Evolutionary conservation across 768 basidiomycete genomes (phyloP).

Genomic region (Daedalea quercina): DNA sequence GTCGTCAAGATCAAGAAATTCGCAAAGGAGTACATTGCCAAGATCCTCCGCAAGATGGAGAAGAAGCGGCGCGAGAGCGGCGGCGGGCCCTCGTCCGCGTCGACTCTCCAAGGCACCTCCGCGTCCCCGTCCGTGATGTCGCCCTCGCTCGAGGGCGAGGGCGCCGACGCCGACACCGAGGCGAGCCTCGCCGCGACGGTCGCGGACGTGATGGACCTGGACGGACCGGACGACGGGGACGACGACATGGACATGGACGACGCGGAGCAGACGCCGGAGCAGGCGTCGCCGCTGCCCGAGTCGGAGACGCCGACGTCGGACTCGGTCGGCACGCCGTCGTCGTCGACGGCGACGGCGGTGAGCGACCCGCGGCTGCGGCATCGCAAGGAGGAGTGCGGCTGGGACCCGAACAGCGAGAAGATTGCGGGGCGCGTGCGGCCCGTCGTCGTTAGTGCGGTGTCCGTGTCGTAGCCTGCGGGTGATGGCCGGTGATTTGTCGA

Average conservation of each 20-base stretch:
- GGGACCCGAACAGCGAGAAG: slow-evolving; percentile 8
- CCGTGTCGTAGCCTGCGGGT: neutral
- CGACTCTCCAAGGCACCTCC: slow-evolving; percentile 1
- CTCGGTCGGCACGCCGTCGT: neutral
- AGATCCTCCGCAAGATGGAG: slow-evolving; percentile 64
- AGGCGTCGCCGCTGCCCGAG: neutral
- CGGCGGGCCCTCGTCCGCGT: slow-evolving; percentile 15
- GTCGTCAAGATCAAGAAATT: slow-evolving; percentile 86
- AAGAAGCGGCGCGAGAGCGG: slow-evolving; percentile 25
- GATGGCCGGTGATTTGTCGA: neutral
- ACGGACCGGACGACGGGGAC: slow-evolving; percentile 14
- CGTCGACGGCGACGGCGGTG: neutral
- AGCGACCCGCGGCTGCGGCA: slow-evolving; percentile 15
- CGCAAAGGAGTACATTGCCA: slow-evolving; percentile 83
- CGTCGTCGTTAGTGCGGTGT: neutral
- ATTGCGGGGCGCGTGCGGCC: slow-evolving; percentile 2
- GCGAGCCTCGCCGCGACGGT: slow-evolving; percentile 16
- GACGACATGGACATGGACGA: slow-evolving; percentile 12
- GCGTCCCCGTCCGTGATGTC: slow-evolving; percentile 3
- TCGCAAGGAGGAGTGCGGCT: slow-evolving; percentile 17
- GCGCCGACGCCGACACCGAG: slow-evolving; percentile 24
- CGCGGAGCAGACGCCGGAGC: slow-evolving; percentile 15
- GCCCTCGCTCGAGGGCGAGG: neutral
- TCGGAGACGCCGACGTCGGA: slow-evolving; percentile 15
- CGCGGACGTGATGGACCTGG: slow-evolving; percentile 34